Conservation (phyloP, 495 filamentous ascomycete genomes). For the Acidomyces sp. region DNA sequence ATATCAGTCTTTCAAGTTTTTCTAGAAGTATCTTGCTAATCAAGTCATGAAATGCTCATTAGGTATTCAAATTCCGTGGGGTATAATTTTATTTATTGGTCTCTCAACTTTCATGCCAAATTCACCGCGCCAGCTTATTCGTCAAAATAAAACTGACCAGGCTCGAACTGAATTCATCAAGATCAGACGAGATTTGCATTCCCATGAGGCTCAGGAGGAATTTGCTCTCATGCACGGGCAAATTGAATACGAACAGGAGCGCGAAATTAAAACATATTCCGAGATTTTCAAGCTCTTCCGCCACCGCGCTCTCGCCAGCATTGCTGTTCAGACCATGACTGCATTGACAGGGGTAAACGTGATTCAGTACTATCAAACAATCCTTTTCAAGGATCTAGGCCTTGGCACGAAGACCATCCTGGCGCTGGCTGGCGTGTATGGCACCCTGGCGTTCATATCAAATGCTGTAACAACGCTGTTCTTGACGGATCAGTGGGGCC, state of each 20-base stretch:
- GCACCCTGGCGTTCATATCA: constrained; percentile 40
- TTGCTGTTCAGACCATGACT: constrained; percentile 47
- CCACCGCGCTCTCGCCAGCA: constrained; percentile 40
- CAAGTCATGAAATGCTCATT: no score
- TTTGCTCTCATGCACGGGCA: constrained; percentile 43
- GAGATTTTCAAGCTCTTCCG: constrained; percentile 43
- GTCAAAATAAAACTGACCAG: constrained; percentile 38
- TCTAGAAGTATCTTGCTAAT: no score
- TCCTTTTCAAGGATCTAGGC: constrained; percentile 43
- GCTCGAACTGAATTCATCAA: constrained; percentile 38
- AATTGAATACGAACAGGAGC: constrained; percentile 48
- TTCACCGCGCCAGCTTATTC: constrained; percentile 44
- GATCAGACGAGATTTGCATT: constrained; percentile 37
- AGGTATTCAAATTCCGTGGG: constrained; percentile 48
- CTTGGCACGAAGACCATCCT: constrained; percentile 40
- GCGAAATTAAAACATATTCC: constrained; percentile 39
- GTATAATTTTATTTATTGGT: constrained; percentile 43
- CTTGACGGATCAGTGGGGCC: constrained; percentile 48
- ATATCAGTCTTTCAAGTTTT: no score
- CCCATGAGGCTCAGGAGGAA: constrained; percentile 39
- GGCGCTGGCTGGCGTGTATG: constrained; percentile 43
- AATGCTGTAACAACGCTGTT: constrained; percentile 41
- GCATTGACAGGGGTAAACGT: constrained; percentile 42
- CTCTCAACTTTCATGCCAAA: constrained; percentile 47
- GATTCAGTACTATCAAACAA: constrained; percentile 42